These are phyloP conservation scores for Mucor circinelloides DNA, from an alignment of 371 early-diverging fungal genomes.

Conservation along the genomic window DNA sequence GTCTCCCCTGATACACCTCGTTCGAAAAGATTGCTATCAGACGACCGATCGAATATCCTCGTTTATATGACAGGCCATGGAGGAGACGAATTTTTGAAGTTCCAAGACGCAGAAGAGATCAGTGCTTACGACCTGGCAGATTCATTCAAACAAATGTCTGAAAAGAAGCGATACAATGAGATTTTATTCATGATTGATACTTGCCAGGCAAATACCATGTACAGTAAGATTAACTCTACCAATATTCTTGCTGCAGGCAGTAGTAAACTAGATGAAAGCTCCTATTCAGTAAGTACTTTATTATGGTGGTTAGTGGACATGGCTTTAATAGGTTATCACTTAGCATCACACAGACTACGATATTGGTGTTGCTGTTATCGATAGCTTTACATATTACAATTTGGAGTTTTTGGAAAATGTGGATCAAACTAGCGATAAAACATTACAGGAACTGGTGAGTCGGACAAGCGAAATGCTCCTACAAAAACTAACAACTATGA, in stretches of 20 bases:
- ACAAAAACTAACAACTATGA: neutral
- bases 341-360: slow-evolving; percentile 89
- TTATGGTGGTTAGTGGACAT: neutral
- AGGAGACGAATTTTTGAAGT: slow-evolving; percentile 96
- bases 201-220: slow-evolving; percentile 97
- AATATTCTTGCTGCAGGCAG: slow-evolving; percentile 92
- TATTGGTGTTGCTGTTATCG: slow-evolving; percentile 95
- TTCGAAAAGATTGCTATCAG: slow-evolving; percentile 90
- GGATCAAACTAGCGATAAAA: slow-evolving; percentile 74
- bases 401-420: slow-evolving; percentile 88
- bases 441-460: slow-evolving; percentile 73
- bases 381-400: slow-evolving; percentile 94
- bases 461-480: neutral
- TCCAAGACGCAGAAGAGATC: slow-evolving; percentile 97
- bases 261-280: slow-evolving; percentile 83
- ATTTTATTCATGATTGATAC: slow-evolving; percentile 97
- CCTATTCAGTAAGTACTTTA: slow-evolving; percentile 81
- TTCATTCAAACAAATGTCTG: slow-evolving; percentile 95
- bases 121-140: slow-evolving; percentile 92
- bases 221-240: slow-evolving; percentile 86
- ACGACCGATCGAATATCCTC: slow-evolving; percentile 92
- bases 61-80: slow-evolving; percentile 99
- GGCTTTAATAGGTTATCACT: neutral
- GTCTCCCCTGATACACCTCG: slow-evolving; percentile 79
- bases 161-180: slow-evolving; percentile 93